Conservation (phyloP, 345 rosid genomes). For the Chamaenerion angustifolium region DNA sequence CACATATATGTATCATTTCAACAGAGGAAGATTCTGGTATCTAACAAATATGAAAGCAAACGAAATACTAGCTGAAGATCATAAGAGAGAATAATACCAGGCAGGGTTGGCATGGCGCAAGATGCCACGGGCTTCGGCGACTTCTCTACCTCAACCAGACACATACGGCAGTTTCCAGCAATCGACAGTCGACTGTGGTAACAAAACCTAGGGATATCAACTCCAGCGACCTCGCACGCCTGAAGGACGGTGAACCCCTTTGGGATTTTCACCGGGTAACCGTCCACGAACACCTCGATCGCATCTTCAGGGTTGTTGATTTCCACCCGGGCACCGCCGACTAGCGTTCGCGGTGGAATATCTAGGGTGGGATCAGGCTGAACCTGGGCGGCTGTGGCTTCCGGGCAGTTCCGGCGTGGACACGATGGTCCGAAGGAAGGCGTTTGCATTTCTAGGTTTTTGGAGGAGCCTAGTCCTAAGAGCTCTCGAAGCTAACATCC, state of each 20-base stretch:
- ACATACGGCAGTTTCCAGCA: conserved; percentile 95
- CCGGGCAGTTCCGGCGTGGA: conserved; percentile 74
- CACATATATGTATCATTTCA: too few relatives aligned
- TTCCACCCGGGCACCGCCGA: conserved; percentile 91
- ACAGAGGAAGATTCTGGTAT: too few relatives aligned
- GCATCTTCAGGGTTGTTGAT: too few relatives aligned
- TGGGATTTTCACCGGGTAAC: too few relatives aligned
- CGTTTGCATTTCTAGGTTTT: conserved; percentile 11
- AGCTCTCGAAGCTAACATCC: conserved; percentile 58
- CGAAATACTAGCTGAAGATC: neutral
- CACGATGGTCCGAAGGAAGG: conserved; percentile 46
- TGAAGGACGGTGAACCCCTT: too few relatives aligned
- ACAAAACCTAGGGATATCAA: conserved; percentile 94
- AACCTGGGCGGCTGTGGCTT: conserved; percentile 31
- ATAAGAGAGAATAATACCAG: conserved; percentile 26
- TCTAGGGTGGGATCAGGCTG: conserved; percentile 39
- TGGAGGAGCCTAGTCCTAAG: conserved; percentile 29
- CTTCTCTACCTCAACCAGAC: too few relatives aligned
- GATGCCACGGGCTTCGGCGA: too few relatives aligned
- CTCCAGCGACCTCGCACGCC: conserved; percentile 98
- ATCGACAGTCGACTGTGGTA: conserved; percentile 87
- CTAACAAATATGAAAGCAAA: too few relatives aligned
- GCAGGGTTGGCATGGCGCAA: conserved; percentile 99
- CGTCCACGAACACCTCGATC: too few relatives aligned
- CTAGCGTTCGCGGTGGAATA: conserved; percentile 43